phyloP scores from a whole-genome alignment of 176 grass and related monocot species.

The Puccinellia tenuiflora region DNA sequence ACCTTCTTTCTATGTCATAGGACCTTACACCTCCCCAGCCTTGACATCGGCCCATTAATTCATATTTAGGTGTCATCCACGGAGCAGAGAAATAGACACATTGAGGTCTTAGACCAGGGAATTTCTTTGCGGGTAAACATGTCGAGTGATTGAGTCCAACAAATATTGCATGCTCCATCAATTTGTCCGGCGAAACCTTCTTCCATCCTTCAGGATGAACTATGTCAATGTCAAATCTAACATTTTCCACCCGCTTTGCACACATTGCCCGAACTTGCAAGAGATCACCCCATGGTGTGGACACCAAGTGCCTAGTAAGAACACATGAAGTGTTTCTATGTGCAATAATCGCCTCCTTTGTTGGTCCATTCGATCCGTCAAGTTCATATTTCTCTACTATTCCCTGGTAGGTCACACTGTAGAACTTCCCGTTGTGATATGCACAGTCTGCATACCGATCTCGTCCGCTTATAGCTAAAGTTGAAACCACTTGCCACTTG shows the following conservation, averaged over 20 bases:
- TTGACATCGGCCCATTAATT: neutral
- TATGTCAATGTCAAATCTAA: neutral
- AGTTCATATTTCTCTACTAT: slow-evolving; percentile 6
- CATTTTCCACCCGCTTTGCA: neutral
- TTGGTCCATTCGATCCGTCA: neutral
- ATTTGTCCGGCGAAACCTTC: neutral
- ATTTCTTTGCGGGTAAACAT: neutral
- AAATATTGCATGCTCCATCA: neutral
- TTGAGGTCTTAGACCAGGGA: neutral
- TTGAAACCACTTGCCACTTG: slow-evolving; percentile 3
- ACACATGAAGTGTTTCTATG: neutral
- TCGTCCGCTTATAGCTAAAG: neutral
- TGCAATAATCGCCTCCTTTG: neutral
- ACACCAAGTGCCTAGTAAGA: slow-evolving; percentile 2
- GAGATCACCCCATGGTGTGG: slow-evolving; percentile 6
- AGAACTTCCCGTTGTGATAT: neutral
- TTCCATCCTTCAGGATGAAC: neutral
- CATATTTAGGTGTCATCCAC: neutral
- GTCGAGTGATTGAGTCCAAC: slow-evolving; percentile 11
- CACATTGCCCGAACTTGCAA: neutral
- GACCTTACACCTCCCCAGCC: neutral
- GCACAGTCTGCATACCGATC: neutral
- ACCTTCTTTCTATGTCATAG: neutral
- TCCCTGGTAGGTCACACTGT: neutral
- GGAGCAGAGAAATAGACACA: slow-evolving; percentile 22